A percentile compares a stretch with the other conserved stretches of the same genome.
phyloP scores from a whole-genome alignment of 2,329 filamentous ascomycete species.

The Verruconis gallopava region DNA sequence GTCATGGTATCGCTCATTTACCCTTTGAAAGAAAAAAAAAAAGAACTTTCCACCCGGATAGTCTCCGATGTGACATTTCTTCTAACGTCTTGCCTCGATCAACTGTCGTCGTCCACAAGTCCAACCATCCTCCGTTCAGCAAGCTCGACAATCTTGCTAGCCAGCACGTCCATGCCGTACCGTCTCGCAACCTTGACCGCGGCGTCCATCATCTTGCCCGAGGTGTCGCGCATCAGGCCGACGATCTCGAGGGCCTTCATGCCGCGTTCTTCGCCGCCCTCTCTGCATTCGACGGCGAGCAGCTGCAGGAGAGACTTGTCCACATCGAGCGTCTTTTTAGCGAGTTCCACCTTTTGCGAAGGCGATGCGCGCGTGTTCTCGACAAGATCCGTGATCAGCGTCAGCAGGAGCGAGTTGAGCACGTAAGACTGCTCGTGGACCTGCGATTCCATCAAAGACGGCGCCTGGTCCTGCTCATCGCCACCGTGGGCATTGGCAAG shows the following conservation, averaged over 20 bases:
- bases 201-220: constrained; percentile 81
- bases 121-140: constrained; percentile 57
- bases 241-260: constrained; percentile 94
- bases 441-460: constrained; percentile 36
- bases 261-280: constrained; percentile 80
- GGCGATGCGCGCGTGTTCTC: constrained; percentile 48
- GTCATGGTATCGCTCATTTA: no score
- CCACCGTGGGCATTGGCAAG: constrained; percentile 24
- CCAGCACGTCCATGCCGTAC: constrained; percentile 67
- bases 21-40: no score
- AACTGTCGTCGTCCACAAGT: constrained; percentile 40
- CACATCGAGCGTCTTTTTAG: constrained; percentile 64
- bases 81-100: background rate
- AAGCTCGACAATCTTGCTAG: constrained; percentile 80
- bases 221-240: constrained; percentile 67
- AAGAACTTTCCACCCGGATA: no score
- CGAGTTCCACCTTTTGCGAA: constrained; percentile 53
- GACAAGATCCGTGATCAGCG: constrained; percentile 64
- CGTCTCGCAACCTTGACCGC: constrained; percentile 79
- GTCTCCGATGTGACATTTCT: no score
- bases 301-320: constrained; percentile 86
- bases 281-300: constrained; percentile 77
- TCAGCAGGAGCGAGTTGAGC: constrained; percentile 55
- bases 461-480: constrained; percentile 24
- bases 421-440: constrained; percentile 73